Percentiles rank a stretch among this genome's conserved stretches.
Evolutionary conservation across 148 eudicot genomes (phyloP).

Genomic region (Nepenthes mirabilis): DNA sequence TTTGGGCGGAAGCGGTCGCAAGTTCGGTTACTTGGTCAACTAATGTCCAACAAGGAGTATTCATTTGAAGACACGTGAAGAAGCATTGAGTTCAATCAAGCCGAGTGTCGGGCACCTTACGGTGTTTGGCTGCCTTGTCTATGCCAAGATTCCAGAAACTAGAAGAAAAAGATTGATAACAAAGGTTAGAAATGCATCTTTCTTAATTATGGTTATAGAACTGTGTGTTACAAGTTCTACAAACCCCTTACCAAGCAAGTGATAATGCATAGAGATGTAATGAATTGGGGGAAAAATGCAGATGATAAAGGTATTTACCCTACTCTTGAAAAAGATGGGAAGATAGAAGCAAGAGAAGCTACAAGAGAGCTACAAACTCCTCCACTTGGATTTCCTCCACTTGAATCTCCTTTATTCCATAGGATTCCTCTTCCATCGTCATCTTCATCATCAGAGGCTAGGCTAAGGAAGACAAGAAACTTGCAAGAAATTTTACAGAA

Average conservation of each 20-base stretch:
- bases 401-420: not conserved
- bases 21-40: slow-evolving; percentile 4
- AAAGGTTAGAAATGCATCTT: not conserved
- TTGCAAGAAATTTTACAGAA: not conserved
- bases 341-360: not conserved
- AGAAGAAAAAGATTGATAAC: not conserved
- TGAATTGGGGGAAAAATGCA: not conserved
- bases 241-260: not conserved
- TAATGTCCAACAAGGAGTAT: slow-evolving; percentile 1
- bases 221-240: not conserved
- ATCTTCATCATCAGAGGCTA: not conserved
- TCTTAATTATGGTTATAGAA: not conserved
- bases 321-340: not conserved
- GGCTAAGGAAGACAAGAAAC: no score
- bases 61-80: not conserved
- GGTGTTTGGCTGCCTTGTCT: slow-evolving; percentile 7
- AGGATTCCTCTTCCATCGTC: not conserved
- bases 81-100: slow-evolving; percentile 3
- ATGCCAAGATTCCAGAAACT: slow-evolving; percentile 1
- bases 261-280: not conserved
- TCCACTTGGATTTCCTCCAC: no score
- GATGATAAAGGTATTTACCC: not conserved
- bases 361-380: no score
- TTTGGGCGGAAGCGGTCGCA: slow-evolving; percentile 5
- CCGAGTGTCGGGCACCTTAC: slow-evolving; percentile 4